These are phyloP conservation scores for Colletotrichum orbiculare DNA, from an alignment of 2,329 filamentous ascomycete species.

Conservation along the genomic window DNA sequence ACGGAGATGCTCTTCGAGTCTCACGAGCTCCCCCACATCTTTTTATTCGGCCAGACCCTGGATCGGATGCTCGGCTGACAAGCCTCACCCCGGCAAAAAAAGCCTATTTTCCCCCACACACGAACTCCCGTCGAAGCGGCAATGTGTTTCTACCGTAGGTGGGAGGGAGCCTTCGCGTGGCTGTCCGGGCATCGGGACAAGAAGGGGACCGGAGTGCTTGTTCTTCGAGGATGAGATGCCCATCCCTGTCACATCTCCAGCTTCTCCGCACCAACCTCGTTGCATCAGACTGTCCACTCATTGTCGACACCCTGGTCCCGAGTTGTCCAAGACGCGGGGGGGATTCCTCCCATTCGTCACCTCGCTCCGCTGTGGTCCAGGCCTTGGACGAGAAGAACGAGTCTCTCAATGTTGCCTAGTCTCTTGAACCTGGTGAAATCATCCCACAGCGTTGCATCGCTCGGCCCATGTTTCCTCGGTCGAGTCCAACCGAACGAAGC, in stretches of 20 bases:
- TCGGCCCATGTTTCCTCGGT: slow-evolving; percentile 14
- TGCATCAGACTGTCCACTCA: slow-evolving; percentile 7
- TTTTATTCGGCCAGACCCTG: slow-evolving; percentile 2
- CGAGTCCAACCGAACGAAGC: slow-evolving; percentile 22
- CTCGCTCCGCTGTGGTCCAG: slow-evolving; percentile 1
- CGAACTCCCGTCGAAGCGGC: slow-evolving; percentile 1
- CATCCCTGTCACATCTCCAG: slow-evolving; percentile 11
- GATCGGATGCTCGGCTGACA: not conserved
- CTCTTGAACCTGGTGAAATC: not conserved
- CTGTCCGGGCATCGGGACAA: slow-evolving; percentile 31
- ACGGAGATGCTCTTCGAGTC: not conserved
- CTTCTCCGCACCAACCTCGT: slow-evolving; percentile 35
- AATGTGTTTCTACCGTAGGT: not conserved
- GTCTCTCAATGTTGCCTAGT: not conserved
- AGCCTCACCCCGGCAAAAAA: not conserved
- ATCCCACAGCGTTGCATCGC: not conserved
- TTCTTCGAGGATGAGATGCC: not conserved
- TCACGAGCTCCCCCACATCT: slow-evolving; percentile 1
- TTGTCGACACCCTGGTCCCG: slow-evolving; percentile 5
- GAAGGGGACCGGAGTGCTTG: slow-evolving; percentile 18
- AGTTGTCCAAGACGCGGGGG: slow-evolving; percentile 25
- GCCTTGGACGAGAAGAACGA: not conserved
- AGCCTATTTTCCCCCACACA: not conserved
- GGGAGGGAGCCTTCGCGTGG: not conserved
- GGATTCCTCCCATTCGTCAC: not conserved